Base-by-base conservation (phyloP, 345 rosid genomes). In the Hibiscus tridactylites region DNA sequence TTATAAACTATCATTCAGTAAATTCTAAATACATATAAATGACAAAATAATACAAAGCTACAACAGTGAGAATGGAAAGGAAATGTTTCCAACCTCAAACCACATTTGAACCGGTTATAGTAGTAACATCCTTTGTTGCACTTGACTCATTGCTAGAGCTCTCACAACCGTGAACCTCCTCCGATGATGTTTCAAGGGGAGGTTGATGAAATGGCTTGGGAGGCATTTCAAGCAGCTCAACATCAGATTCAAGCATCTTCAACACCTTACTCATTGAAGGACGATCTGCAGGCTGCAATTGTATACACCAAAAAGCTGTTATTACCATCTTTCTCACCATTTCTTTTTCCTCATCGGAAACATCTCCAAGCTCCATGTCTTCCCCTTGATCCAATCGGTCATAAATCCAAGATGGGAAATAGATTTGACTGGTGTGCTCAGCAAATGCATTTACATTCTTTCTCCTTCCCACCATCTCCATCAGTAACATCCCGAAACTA, bases 281-380 rank as follows among this genome's bases (percentile, higher is more conserved):
- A 24, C 57, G 70, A 66, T 66, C 57, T 24, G 29, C 10, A 46
- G 57, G 19, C 5, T 10, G 12, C 16, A 52, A 31, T 49, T 73
- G 75, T 46, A 73, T 49, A 28, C 70, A 73, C 70, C 70, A 73
- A 61, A 73, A 73, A 1, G 70, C 54, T 1, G 8, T 29, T 17
- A 73, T 47, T n/a, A 56, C 0, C 69, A 49, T 61, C 61, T 72
- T 72, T 21, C 10, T 72, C 19, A 50, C 35, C 5, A 61, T 62
- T 72, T 0, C 24, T 26, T 26, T 61, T n/a, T 72, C 75, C 3
- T 11, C 44, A 1, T 59, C 16, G 1, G 37, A 39, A 42, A 4
- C 54, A 46, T 71, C 66, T 59, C 12, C 10, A 2, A 67, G 6
- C 19, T 67, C 42, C 4, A 61, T 16, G 2, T 61, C 24, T 1